A percentile compares a stretch with the other conserved stretches of the same genome.
phyloP scores from a whole-genome alignment of 2,329 filamentous ascomycete species.

The Claviceps monticola region DNA sequence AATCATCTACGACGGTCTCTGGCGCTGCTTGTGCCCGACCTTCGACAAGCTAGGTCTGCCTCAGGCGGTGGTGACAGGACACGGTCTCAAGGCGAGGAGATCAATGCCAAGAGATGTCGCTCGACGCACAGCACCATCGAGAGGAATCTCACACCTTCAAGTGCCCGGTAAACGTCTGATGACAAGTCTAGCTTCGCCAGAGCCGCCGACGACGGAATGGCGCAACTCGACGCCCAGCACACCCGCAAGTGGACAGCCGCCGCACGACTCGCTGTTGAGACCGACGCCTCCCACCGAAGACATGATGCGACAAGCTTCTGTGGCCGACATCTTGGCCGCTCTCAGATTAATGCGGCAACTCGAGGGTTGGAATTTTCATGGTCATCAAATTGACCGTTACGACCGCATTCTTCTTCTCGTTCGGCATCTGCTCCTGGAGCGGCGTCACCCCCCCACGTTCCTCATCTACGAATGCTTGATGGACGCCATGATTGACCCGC shows the following conservation, averaged over 20 bases:
- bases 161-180: neutral
- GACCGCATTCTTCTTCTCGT: slow-evolving; percentile 30
- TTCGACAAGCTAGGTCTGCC: slow-evolving; percentile 28
- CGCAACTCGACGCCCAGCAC: neutral
- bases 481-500: slow-evolving; percentile 50
- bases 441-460: slow-evolving; percentile 38
- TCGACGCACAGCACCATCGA: slow-evolving; percentile 1
- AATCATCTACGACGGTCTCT: slow-evolving; percentile 42
- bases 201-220: neutral
- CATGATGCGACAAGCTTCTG: slow-evolving; percentile 7
- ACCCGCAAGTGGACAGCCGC: neutral
- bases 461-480: slow-evolving; percentile 64
- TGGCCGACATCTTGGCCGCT: slow-evolving; percentile 15
- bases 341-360: slow-evolving; percentile 15
- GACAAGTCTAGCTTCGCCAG: neutral
- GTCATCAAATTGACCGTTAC: slow-evolving; percentile 13
- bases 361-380: slow-evolving; percentile 8
- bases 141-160: neutral
- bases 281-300: slow-evolving; percentile 9
- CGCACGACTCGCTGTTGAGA: slow-evolving; percentile 9
- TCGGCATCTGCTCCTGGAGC: slow-evolving; percentile 42
- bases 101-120: neutral
- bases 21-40: slow-evolving; percentile 49
- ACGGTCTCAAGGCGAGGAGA: neutral
- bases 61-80: slow-evolving; percentile 13